These are phyloP conservation scores for Yarrowia sp. DNA, from an alignment of 805 yeast species.

Conservation along the genomic window DNA sequence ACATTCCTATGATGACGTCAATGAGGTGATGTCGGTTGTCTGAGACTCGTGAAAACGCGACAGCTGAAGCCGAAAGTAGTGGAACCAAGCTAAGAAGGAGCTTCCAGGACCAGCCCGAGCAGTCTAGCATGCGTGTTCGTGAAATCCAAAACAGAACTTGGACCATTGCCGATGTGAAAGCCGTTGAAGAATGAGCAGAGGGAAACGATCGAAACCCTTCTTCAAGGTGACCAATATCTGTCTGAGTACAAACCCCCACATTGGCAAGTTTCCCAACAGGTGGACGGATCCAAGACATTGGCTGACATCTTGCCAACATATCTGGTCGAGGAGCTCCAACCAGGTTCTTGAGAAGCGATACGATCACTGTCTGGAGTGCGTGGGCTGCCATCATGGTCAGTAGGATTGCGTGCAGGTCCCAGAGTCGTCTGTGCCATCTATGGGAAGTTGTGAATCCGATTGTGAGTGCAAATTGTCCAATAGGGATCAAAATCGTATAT, in stretches of 20 bases:
- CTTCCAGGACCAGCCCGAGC: not conserved
- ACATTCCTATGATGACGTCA: not conserved
- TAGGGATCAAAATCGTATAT: not conserved
- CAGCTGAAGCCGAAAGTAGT: not conserved
- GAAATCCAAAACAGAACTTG: not conserved
- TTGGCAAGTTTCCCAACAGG: not conserved
- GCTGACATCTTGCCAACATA: not conserved
- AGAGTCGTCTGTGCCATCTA: not conserved
- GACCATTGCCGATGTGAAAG: not conserved
- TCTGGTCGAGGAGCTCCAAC: not conserved
- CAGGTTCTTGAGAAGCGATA: not conserved
- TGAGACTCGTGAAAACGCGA: not conserved
- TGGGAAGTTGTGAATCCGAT: not conserved
- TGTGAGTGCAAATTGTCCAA: not conserved
- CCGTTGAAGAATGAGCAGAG: not conserved
- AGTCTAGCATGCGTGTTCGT: not conserved
- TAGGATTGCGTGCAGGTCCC: constrained; percentile 1
- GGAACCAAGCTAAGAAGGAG: not conserved
- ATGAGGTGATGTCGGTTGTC: constrained; percentile 1
- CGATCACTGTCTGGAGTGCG: not conserved
- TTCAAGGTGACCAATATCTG: not conserved
- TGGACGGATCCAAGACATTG: not conserved
- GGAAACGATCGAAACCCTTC: constrained; percentile 11
- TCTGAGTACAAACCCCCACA: not conserved
- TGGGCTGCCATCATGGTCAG: constrained; percentile 14